Percentiles rank a stretch among this genome's conserved stretches.
Evolutionary conservation across 1,284 basidiomycete species (phyloP).

Genomic region (Sphaerobolus stellatus): DNA sequence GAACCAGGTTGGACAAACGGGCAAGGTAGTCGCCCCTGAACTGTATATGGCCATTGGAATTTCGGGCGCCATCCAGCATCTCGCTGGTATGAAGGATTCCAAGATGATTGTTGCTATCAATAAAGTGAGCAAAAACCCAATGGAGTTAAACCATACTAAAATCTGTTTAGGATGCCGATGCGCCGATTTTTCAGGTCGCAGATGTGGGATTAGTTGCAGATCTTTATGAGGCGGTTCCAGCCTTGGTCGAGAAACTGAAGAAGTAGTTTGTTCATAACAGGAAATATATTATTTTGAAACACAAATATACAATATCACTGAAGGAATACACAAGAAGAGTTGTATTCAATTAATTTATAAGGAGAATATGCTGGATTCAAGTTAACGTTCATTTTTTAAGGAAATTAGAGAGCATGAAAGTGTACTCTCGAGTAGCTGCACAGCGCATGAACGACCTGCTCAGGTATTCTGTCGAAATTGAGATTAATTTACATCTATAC

Average conservation of each 20-base stretch:
- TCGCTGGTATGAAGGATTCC: constrained; percentile 99
- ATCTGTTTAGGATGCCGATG: constrained; percentile 79
- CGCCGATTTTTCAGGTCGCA: constrained; percentile 98
- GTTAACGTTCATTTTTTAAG: too few species aligned
- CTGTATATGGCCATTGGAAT: constrained; percentile 97
- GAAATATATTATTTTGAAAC: too few species aligned
- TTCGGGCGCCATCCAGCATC: constrained; percentile 97
- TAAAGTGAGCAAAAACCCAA: constrained; percentile 58
- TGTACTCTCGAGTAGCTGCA: too few species aligned
- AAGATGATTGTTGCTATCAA: constrained; percentile 99
- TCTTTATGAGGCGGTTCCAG: constrained; percentile 85
- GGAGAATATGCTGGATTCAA: too few species aligned
- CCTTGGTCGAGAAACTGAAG: constrained; percentile 84
- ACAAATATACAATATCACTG: too few species aligned
- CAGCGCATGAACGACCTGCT: too few species aligned
- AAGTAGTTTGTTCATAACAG: too few species aligned
- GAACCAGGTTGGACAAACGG: constrained; percentile 86
- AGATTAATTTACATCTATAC: too few species aligned
- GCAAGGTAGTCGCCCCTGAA: constrained; percentile 94
- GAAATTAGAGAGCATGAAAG: too few species aligned
- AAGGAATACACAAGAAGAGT: too few species aligned
- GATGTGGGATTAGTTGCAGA: constrained; percentile 95
- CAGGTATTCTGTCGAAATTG: too few species aligned
- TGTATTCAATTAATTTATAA: too few species aligned
- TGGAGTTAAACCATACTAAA: not conserved